phyloP scores from a whole-genome alignment of 2,329 filamentous ascomycete species.

The Venturia effusa region DNA sequence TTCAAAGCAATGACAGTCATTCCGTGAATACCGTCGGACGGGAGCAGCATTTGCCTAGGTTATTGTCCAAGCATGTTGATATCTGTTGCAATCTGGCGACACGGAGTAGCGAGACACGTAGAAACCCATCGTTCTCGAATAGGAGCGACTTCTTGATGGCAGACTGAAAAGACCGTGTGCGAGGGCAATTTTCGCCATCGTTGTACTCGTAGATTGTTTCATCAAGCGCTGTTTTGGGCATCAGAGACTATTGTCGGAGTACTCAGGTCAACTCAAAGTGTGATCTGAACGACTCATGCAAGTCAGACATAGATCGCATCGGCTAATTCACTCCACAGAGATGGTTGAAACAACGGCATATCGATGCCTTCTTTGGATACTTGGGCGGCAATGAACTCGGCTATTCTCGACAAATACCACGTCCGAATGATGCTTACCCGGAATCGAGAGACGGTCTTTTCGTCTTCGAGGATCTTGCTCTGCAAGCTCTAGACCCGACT shows the following conservation, averaged over 20 bases:
- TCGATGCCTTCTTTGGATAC: conserved; percentile 91
- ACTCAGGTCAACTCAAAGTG: neutral
- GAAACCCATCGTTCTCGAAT: too few relatives aligned
- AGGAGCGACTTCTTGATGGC: neutral
- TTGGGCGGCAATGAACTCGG: conserved; percentile 64
- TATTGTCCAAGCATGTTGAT: neutral
- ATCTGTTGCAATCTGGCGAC: too few relatives aligned
- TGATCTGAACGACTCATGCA: neutral
- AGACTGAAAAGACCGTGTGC: too few relatives aligned
- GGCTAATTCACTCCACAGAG: conserved; percentile 40
- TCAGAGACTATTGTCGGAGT: neutral
- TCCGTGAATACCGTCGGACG: too few relatives aligned
- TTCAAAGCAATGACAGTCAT: too few relatives aligned
- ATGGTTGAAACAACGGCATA: conserved; percentile 95
- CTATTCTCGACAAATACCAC: conserved; percentile 71
- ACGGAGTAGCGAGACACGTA: too few relatives aligned
- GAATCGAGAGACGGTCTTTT: conserved; percentile 70
- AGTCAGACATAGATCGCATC: too few relatives aligned
- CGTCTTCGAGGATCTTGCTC: conserved; percentile 77
- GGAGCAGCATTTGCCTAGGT: neutral
- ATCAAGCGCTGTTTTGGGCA: neutral
- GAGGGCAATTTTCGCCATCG: too few relatives aligned
- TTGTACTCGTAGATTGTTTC: too few relatives aligned
- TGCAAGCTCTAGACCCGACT: conserved; percentile 73
- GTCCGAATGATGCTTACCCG: conserved; percentile 49